These are phyloP conservation scores for Pythium graminicola DNA, from an alignment of 352 stramenopile genomes.

Conservation along the genomic window DNA sequence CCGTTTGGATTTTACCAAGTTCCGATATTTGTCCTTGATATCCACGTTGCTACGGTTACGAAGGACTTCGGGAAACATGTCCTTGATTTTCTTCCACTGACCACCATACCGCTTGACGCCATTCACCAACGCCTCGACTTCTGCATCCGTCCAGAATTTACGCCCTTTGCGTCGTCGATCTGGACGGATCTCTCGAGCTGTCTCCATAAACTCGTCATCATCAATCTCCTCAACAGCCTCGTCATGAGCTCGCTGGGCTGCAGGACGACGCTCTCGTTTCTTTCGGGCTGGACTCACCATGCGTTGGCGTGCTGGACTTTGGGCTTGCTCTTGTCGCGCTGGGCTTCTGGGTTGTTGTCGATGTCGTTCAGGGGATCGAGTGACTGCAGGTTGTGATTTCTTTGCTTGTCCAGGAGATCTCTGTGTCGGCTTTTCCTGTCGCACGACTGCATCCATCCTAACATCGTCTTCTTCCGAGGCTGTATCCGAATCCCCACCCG, in stretches of 20 bases:
- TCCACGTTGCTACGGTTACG: constrained; percentile 59
- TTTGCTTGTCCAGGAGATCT: constrained; percentile 11
- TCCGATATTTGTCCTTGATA: constrained; percentile 83
- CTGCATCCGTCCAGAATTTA: constrained; percentile 45
- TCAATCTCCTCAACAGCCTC: constrained; percentile 16
- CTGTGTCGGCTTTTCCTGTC: constrained; percentile 19
- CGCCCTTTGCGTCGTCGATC: constrained; percentile 4
- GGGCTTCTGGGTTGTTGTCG: too few species aligned
- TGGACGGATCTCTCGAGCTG: constrained; percentile 1
- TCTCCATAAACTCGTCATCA: constrained; percentile 16
- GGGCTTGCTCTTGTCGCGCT: not conserved
- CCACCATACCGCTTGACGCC: constrained; percentile 46
- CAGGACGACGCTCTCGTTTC: not conserved
- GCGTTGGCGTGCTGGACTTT: not conserved
- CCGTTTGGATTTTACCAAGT: constrained; percentile 45
- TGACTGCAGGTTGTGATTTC: not conserved
- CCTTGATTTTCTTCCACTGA: constrained; percentile 65
- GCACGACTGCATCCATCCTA: constrained; percentile 24
- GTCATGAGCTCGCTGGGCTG: not conserved
- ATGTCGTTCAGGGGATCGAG: not conserved
- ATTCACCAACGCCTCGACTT: constrained; percentile 52
- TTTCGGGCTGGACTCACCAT: not conserved
- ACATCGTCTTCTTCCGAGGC: constrained; percentile 12
- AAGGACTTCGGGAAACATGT: constrained; percentile 40
- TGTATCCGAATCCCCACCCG: constrained; percentile 12